Percentiles rank a stretch among this genome's conserved stretches.
Evolutionary conservation across 257 asterid genomes (phyloP).

Genomic region (Solanum sitiens): DNA sequence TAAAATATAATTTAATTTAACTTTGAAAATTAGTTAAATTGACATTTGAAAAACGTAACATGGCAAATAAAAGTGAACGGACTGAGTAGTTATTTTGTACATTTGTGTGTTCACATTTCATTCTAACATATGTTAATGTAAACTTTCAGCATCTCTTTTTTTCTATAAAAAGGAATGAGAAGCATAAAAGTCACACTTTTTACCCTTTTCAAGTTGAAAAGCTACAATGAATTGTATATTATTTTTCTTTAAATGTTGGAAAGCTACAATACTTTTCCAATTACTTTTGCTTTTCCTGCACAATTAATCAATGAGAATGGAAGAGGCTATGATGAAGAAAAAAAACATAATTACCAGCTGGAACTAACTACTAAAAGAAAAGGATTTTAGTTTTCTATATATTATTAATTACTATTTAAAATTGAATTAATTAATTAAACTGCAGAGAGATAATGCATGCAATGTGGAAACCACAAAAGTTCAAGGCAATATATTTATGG

Average conservation of each 20-base stretch:
- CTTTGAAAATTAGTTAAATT: too few species aligned
- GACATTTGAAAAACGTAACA: too few species aligned
- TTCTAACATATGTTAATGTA: not conserved
- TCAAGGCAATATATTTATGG: conserved; percentile 29
- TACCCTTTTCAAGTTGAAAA: not conserved
- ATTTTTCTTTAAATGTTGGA: not conserved
- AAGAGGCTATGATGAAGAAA: not conserved
- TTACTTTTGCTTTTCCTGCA: not conserved
- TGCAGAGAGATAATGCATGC: not conserved
- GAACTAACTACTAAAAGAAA: not conserved
- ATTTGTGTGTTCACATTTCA: not conserved
- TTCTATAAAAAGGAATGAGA: not conserved
- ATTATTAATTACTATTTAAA: not conserved
- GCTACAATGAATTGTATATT: not conserved
- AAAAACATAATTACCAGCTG: not conserved
- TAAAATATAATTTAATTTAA: too few species aligned
- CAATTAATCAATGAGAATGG: not conserved
- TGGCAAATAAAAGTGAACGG: too few species aligned
- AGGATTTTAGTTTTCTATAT: not conserved
- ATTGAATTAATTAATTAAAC: not conserved
- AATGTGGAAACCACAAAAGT: conserved; percentile 37
- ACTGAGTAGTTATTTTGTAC: too few species aligned
- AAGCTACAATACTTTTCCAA: not conserved
- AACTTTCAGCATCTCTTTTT: not conserved
- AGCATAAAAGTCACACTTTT: not conserved